Evolutionary conservation across 2,329 filamentous ascomycete species (phyloP), one percentile per base, ranked within the genome.

Genomic region (Talaromyces sp.): DNA sequence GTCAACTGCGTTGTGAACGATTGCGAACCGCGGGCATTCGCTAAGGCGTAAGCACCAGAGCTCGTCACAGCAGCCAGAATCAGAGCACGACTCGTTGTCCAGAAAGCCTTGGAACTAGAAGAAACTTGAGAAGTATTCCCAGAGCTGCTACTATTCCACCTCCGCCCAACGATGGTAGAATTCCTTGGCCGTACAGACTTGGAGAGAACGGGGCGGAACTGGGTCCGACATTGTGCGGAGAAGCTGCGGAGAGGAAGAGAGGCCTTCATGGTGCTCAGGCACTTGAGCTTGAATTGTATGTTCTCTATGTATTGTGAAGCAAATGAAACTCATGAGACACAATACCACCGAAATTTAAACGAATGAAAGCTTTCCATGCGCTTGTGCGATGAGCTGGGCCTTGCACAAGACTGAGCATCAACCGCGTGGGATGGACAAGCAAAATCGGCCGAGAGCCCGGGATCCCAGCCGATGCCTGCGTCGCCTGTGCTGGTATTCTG

Each of bases 11-110:
- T n/a, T 35, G 55, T 54, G n/a, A 43, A n/a, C 35, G 60, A 43
- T 8, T 67, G 63, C 61, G 69, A 43, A 26, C 65, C 58, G 64
- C 77, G 76, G 57, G 74, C 77, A 59, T 74, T 72, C 24, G 82
- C 81, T 59, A 78, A 77, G 14, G 76, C 70, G 64, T 85, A 85
- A 3, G 82, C 79, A n/a, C 81, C 67, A 11, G 79, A 77, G 29
- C 79, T 80, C 19, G 81, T 80, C 54, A 82, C 77, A 29, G 77
- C 76, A 54, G 80, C 77, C 53, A 81, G 70, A 17, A 83, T 69
- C 2, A 83, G 62, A 4, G 79, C 80, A 50, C 78, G 75, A 19
- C 75, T 71, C 2, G 79, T 79, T 2, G 76, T 80, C 81, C 74
- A 73, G 50, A 80, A 80, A 9, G 60, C 62, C 0, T 66, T 27